These are phyloP conservation scores for Exophiala lecanii-corni DNA, from an alignment of 2,329 filamentous ascomycete genomes.

Conservation along the genomic window DNA sequence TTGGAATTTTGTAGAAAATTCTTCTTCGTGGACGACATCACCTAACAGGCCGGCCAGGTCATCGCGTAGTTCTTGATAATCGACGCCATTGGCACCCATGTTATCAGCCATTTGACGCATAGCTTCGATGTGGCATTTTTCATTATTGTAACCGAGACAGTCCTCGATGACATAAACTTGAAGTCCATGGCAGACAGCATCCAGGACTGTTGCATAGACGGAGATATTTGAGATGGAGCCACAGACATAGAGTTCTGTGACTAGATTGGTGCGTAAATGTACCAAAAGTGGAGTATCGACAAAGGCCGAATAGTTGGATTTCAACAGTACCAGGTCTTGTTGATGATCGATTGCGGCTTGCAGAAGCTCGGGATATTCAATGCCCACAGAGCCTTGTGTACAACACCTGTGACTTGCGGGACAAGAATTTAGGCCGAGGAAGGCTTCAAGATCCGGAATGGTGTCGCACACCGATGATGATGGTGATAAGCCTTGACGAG, in stretches of 20 bases:
- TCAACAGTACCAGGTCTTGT: constrained; percentile 55
- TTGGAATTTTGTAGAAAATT: constrained; percentile 23
- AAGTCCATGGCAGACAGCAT: constrained; percentile 82
- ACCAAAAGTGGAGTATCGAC: constrained; percentile 67
- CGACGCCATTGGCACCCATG: constrained; percentile 65
- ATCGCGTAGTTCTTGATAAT: constrained; percentile 56
- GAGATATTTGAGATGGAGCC: constrained; percentile 83
- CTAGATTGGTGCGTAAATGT: constrained; percentile 74
- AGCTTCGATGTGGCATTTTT: constrained; percentile 64
- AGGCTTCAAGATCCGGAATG: constrained; percentile 39
- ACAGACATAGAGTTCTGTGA: constrained; percentile 85
- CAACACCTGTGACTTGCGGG: constrained; percentile 35
- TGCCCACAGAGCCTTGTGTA: constrained; percentile 38
- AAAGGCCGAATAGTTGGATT: constrained; percentile 86
- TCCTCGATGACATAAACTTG: constrained; percentile 83
- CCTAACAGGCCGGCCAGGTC: constrained; percentile 41
- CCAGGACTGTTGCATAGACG: constrained; percentile 84
- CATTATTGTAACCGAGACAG: constrained; percentile 75
- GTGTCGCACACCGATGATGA: constrained; percentile 10
- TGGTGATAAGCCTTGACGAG: constrained; percentile 13
- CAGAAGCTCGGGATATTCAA: constrained; percentile 48
- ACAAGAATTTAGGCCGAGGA: constrained; percentile 28
- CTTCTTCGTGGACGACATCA: constrained; percentile 29
- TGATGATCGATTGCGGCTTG: constrained; percentile 47
- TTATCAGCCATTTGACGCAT: constrained; percentile 67